These are phyloP conservation scores for Linnemannia schmuckeri DNA, from an alignment of 192 early-diverging fungal species.

Conservation along the genomic window DNA sequence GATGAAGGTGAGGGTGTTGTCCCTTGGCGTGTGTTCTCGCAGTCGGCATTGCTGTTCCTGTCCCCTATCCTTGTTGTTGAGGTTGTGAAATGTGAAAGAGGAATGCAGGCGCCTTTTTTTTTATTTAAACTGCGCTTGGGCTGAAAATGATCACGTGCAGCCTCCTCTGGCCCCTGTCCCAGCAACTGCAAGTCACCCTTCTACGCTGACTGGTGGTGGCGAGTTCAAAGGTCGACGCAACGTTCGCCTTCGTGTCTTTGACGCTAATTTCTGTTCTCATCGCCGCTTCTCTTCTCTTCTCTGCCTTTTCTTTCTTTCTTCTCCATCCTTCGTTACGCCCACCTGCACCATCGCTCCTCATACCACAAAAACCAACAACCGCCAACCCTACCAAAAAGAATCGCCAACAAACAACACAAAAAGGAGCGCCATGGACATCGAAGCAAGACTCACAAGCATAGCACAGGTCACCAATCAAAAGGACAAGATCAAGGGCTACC, in stretches of 20 bases:
- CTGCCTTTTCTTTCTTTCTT: background rate
- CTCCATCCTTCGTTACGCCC: background rate
- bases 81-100: too few species aligned
- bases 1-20: slow-evolving; percentile 45
- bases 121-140: too few species aligned
- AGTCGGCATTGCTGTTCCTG: slow-evolving; percentile 29
- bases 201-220: background rate
- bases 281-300: background rate
- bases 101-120: too few species aligned
- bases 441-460: slow-evolving; percentile 31
- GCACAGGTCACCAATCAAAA: slow-evolving; percentile 50
- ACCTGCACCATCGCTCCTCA: background rate
- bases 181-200: background rate
- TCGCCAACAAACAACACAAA: background rate
- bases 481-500: slow-evolving; percentile 58
- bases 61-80: background rate
- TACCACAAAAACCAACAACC: background rate
- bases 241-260: background rate
- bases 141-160: too few species aligned
- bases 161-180: background rate
- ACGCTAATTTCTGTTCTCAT: background rate
- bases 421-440: slow-evolving; percentile 24
- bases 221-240: background rate
- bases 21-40: slow-evolving; percentile 41
- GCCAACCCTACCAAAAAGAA: background rate